Percentiles rank a stretch among this genome's conserved stretches.
Evolutionary conservation across 495 filamentous ascomycete species (phyloP).

Genomic region (Hypoxylon lienhwacheense): DNA sequence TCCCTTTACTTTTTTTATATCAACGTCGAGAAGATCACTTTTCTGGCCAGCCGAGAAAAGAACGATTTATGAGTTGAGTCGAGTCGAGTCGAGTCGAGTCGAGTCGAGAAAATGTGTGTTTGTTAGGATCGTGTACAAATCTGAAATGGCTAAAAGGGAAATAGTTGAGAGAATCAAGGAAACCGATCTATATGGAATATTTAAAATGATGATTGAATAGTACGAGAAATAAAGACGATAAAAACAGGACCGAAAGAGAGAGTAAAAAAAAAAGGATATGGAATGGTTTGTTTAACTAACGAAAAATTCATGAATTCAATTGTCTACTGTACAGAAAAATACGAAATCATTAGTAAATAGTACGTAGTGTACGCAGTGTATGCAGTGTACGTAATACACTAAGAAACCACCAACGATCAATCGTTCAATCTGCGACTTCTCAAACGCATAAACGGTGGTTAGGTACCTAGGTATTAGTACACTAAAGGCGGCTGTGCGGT

Average conservation of each 20-base stretch:
- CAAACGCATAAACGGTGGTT: no score
- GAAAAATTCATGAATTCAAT: no score
- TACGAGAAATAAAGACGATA: not conserved
- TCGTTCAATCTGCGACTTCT: slow-evolving; percentile 2
- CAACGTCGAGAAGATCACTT: not conserved
- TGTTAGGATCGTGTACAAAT: no score
- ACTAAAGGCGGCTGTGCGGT: slow-evolving; percentile 25
- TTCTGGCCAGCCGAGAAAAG: slow-evolving; percentile 28
- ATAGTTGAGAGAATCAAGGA: slow-evolving; percentile 9
- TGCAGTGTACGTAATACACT: not conserved
- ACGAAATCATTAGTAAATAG: no score
- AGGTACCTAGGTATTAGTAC: no score
- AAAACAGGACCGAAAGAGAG: not conserved
- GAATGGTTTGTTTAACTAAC: not conserved
- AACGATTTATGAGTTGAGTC: not conserved
- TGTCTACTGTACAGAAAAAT: no score
- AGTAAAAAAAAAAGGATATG: not conserved
- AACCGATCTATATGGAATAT: not conserved
- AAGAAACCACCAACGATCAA: not conserved
- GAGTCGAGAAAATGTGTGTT: not conserved
- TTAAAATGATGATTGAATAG: not conserved
- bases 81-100: not conserved
- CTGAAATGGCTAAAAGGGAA: no score
- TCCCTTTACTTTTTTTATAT: not conserved
- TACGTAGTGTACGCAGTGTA: no score